Percentiles rank a stretch among this genome's conserved stretches.
phyloP scores from a whole-genome alignment of 2,329 filamentous ascomycete genomes.

The Apiospora kogelbergensis region DNA sequence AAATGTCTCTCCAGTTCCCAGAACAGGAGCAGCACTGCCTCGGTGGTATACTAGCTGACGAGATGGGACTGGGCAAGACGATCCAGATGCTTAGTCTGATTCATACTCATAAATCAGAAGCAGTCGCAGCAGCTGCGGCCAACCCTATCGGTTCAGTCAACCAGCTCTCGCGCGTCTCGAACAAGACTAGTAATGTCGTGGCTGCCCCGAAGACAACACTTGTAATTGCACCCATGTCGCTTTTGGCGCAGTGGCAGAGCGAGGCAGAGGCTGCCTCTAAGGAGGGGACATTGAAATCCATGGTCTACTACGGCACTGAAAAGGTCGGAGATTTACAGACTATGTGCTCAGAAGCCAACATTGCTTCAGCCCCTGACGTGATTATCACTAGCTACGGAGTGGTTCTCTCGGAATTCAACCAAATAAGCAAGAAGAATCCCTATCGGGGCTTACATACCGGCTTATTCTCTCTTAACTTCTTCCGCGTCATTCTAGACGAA shows the following conservation, averaged over 20 bases:
- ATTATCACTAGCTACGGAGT: constrained; percentile 95
- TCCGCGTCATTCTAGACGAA: constrained; percentile 93
- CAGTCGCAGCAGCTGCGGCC: constrained; percentile 42
- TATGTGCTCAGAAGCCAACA: constrained; percentile 74
- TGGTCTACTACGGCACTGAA: constrained; percentile 91
- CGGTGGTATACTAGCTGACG: constrained; percentile 89
- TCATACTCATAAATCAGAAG: constrained; percentile 73
- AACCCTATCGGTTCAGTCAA: constrained; percentile 48
- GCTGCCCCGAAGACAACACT: constrained; percentile 85
- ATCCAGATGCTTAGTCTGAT: constrained; percentile 97
- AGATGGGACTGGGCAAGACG: constrained; percentile 98
- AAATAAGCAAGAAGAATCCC: constrained; percentile 63
- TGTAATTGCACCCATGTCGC: constrained; percentile 94
- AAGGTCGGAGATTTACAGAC: constrained; percentile 77
- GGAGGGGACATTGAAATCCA: constrained; percentile 75
- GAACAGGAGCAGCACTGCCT: constrained; percentile 92
- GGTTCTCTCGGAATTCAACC: constrained; percentile 84
- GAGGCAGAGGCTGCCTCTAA: constrained; percentile 90
- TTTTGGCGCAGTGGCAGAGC: constrained; percentile 95
- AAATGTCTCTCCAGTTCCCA: constrained; percentile 88
- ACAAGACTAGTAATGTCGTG: constrained; percentile 56
- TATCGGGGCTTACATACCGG: constrained; percentile 67
- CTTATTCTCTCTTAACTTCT: constrained; percentile 91
- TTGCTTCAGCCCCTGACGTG: constrained; percentile 76
- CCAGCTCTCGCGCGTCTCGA: constrained; percentile 61